These are phyloP conservation scores for Tricladium varicosporioides DNA, from an alignment of 2,329 filamentous ascomycete species.

Conservation along the genomic window DNA sequence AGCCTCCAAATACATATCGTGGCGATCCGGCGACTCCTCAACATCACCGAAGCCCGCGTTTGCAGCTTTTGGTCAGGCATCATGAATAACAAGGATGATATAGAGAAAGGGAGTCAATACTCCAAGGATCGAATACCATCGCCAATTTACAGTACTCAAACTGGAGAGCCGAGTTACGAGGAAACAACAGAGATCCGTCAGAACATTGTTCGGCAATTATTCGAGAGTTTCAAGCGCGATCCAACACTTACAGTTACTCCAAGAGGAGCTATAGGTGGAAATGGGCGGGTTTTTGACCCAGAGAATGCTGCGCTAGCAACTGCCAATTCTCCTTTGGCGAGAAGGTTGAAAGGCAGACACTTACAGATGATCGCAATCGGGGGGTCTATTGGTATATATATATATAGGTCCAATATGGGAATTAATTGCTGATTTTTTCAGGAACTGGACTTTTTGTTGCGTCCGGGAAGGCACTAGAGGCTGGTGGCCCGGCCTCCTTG, in stretches of 20 bases:
- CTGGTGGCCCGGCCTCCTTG: background rate
- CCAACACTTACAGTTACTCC: slow-evolving; percentile 47
- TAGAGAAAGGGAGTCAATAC: slow-evolving; percentile 8
- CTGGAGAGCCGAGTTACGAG: slow-evolving; percentile 26
- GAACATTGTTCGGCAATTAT: slow-evolving; percentile 17
- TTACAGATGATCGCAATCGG: slow-evolving; percentile 98
- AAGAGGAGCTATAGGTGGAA: slow-evolving; percentile 33
- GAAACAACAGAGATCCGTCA: slow-evolving; percentile 20
- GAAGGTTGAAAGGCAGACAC: slow-evolving; percentile 79
- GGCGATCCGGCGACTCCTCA: background rate
- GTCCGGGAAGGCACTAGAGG: background rate
- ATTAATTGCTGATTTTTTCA: slow-evolving; percentile 31
- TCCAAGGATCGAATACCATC: slow-evolving; percentile 9
- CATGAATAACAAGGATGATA: slow-evolving; percentile 5
- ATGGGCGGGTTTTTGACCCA: slow-evolving; percentile 52
- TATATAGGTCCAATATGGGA: background rate
- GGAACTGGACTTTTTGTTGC: slow-evolving; percentile 82
- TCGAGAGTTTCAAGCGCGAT: slow-evolving; percentile 31
- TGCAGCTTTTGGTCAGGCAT: background rate
- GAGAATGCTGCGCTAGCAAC: slow-evolving; percentile 61
- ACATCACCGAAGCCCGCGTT: background rate
- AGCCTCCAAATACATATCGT: background rate
- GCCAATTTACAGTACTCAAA: slow-evolving; percentile 16
- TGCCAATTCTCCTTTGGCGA: slow-evolving; percentile 70
- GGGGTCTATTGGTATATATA: slow-evolving; percentile 70